Evolutionary conservation across 78 protist species (phyloP), one percentile per base, ranked within the genome.

Genomic region (slime mould (Dictyostelium discoideum)): DNA sequence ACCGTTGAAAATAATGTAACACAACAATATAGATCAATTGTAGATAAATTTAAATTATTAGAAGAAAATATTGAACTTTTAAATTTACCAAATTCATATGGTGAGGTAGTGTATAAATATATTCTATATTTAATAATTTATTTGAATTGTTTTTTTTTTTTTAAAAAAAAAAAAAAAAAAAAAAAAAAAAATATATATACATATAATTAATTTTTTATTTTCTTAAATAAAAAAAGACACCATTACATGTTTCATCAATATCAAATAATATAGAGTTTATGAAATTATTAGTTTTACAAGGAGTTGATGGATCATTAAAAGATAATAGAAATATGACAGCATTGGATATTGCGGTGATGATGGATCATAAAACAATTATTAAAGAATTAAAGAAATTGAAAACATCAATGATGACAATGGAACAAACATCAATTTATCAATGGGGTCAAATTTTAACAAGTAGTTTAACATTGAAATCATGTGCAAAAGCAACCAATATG

Each of bases 291-390:
- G 69, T 88, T 7, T 42, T 20, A 29, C 8, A 14, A 18, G 4
- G 10, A 44, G 37, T 60, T 42, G 82, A 63, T 11, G 94, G 82
- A 79, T 50, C 79, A 20, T 67, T 37, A 16, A 40, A 40, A 13
- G 94, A 88, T 80, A 44, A 46, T 67, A 57, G 94, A 40, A 26
- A 46, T 20, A 42, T 88, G 5, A 88, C 94, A 29, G 80, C 94
- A 14, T 46, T 80, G 9, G 94, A 88, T 65, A 88, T 88, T 65
- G 86, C 86, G 16, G 46, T 24, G 0, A 48, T 40, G 86, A 20
- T 54, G 69, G 50, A 18, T 14, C 39, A 85, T 22, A 3, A 40
- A 37, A 0, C 10, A 4, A 26, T 74, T 26, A 3, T 24, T 3
- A 32, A 13, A 6, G n/a, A n/a, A 22, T 24, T 54, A 50, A 78